These are phyloP conservation scores for Picea abies DNA, from an alignment of 83 land plant genomes.

Conservation along the genomic window DNA sequence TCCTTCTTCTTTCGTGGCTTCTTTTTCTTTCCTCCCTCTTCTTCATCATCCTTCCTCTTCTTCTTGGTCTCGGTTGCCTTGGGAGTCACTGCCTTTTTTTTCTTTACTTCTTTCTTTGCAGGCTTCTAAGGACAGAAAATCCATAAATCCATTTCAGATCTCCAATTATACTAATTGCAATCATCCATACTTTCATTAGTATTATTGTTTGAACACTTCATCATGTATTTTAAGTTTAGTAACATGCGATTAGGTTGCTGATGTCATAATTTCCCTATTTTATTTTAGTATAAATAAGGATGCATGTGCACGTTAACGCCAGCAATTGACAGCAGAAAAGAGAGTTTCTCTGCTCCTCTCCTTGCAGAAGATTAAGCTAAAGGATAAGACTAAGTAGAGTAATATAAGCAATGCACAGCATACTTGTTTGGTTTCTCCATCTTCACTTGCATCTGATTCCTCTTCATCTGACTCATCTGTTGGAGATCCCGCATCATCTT, in stretches of 20 bases:
- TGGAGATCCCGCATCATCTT: conserved; percentile 25
- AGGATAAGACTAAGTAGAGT: neutral
- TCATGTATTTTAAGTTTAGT: neutral
- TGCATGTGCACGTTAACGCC: neutral
- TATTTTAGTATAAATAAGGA: conserved; percentile 5
- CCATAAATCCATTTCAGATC: neutral
- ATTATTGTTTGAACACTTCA: neutral
- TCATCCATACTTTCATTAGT: neutral
- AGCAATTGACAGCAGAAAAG: neutral
- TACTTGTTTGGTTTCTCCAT: conserved; percentile 31
- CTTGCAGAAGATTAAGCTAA: neutral
- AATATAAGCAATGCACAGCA: neutral
- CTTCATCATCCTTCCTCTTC: conserved; percentile 43
- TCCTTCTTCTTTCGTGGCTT: conserved; percentile 39
- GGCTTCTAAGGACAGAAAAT: conserved; percentile 26
- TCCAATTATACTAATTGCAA: neutral
- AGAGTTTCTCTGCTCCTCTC: neutral
- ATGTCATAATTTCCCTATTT: neutral
- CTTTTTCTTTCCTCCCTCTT: conserved; percentile 41
- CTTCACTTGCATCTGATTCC: conserved; percentile 53
- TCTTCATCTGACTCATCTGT: conserved; percentile 59
- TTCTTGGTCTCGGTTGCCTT: conserved; percentile 36
- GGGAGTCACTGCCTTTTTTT: conserved; percentile 30
- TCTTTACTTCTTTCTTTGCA: conserved; percentile 38
- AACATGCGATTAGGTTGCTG: neutral